Percentiles rank a stretch among this genome's conserved stretches.
phyloP scores from a whole-genome alignment of 768 basidiomycete genomes.

The Pleurotus citrinopileatus region DNA sequence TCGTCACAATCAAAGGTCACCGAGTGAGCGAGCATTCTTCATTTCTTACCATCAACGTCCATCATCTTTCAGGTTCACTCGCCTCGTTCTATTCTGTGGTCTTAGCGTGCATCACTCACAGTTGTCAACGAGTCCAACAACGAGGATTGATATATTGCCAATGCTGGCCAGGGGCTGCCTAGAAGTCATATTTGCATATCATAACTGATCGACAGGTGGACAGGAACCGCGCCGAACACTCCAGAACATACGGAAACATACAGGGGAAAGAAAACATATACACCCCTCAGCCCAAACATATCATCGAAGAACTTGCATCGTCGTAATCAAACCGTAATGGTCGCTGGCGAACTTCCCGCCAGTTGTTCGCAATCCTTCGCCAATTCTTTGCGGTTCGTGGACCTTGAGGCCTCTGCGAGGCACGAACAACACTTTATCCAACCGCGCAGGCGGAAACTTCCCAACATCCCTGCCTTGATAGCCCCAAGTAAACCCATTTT shows the following conservation, averaged over 20 bases:
- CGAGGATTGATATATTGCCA: too few relatives aligned
- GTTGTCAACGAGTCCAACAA: too few relatives aligned
- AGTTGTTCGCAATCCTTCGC: constrained; percentile 46
- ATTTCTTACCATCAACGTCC: background rate
- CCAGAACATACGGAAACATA: background rate
- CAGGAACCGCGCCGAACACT: constrained; percentile 1
- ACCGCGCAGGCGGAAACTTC: constrained; percentile 46
- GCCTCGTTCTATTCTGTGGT: too few relatives aligned
- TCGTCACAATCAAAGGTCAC: background rate
- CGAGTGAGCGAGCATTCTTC: background rate
- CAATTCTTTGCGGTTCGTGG: constrained; percentile 52
- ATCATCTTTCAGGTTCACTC: too few relatives aligned
- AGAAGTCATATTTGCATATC: background rate
- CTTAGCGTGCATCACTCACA: too few relatives aligned
- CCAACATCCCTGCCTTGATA: constrained; percentile 45
- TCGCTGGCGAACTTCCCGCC: constrained; percentile 50
- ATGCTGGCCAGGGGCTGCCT: too few relatives aligned
- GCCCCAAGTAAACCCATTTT: constrained; percentile 66
- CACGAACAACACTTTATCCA: constrained; percentile 68
- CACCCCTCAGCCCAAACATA: background rate
- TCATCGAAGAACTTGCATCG: constrained; percentile 5
- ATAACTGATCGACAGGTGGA: background rate
- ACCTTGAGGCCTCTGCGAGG: constrained; percentile 47
- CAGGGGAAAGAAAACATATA: background rate
- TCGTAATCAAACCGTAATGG: constrained; percentile 56